A percentile compares a stretch with the other conserved stretches of the same genome.
Conservation (phyloP, 768 basidiomycete species). For the Punctularia strigosozonata region DNA sequence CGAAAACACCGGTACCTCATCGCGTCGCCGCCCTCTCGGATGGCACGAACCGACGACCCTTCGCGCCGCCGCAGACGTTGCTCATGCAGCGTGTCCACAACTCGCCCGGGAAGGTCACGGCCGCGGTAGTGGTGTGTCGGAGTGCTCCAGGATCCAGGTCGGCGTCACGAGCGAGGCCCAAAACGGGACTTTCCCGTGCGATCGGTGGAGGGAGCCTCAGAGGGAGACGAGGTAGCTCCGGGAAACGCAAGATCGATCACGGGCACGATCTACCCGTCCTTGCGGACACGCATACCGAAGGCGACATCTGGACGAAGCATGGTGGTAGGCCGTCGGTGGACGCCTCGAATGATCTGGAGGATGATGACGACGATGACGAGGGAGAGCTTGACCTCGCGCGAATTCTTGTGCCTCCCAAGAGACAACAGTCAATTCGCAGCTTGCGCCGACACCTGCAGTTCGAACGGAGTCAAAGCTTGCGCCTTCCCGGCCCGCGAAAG, state of each 20-base stretch:
- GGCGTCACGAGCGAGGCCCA: constrained; percentile 28
- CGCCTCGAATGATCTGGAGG: constrained; percentile 16
- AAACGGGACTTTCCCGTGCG: constrained; percentile 11
- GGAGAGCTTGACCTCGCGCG: constrained; percentile 53
- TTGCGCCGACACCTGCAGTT: constrained; percentile 46
- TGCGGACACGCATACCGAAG: constrained; percentile 47
- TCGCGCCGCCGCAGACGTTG: constrained; percentile 7
- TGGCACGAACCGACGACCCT: constrained; percentile 14
- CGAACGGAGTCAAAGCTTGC: too few species aligned
- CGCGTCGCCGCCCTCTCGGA: constrained; percentile 14
- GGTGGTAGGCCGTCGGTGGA: constrained; percentile 12
- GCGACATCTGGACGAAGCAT: constrained; percentile 37
- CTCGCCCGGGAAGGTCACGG: constrained; percentile 26
- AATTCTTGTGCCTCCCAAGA: constrained; percentile 57
- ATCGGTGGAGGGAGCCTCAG: constrained; percentile 12
- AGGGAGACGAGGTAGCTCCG: constrained; percentile 11
- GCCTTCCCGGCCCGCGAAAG: too few species aligned
- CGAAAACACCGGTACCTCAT: neutral
- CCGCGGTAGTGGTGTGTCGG: constrained; percentile 50
- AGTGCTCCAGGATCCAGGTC: constrained; percentile 61
- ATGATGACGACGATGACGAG: constrained; percentile 36
- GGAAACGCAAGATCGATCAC: neutral
- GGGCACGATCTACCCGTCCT: constrained; percentile 41
- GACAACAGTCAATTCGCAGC: constrained; percentile 66
- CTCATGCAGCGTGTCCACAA: constrained; percentile 2